Evolutionary conservation across 192 early-diverging fungal species (phyloP), one percentile per base, ranked within the genome.

Genomic region (Coemansia sp.): DNA sequence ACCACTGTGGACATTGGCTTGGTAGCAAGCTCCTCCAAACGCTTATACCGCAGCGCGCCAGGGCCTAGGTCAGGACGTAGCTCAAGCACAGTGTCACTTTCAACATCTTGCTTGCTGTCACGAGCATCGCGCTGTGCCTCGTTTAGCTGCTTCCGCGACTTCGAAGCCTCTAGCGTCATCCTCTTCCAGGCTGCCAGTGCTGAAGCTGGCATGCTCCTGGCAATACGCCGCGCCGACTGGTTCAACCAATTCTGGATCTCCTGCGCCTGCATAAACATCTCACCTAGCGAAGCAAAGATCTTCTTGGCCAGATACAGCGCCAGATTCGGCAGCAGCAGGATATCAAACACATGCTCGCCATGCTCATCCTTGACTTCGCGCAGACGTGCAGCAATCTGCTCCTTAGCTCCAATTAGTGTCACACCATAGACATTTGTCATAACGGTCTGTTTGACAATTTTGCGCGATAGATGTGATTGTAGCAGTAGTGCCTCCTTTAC

Each of bases 361-460:
- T 89, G 78, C 25, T 95, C 81, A 65, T 86, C 86, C 27, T 85
- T 81, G 16, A 85, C 71, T 69, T 98, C 96, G 67, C 86, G 88
- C 38, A 98, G 72, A 24, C 95, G 86, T 34, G 87, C 88, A 23
- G 84, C 81, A 60, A 98, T 94, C 82, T 98, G 96, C 9, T 82
- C 80, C 32, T 88, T 79, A 5, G 96, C 96, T 28, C 97, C 97
- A 23, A 99, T 83, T 65, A 96, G 91, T 2, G 97, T 99, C 53
- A 99, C 97, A 27, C 97, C 97, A 53, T 99, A 99, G 5, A 96
- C 95, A 70, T 95, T 97, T 54, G 97, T 99, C 97, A 99, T 99
- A 64, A 99, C 95, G 0, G 97, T 96, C 67, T 99, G 95, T 82
- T 99, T 99, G 56, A 99, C 93, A 41, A 99, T 86, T 82, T 96